Percentiles rank a stretch among this genome's conserved stretches.
Evolutionary conservation across 2,329 filamentous ascomycete species (phyloP).

Genomic region (Whalleya microplaca): DNA sequence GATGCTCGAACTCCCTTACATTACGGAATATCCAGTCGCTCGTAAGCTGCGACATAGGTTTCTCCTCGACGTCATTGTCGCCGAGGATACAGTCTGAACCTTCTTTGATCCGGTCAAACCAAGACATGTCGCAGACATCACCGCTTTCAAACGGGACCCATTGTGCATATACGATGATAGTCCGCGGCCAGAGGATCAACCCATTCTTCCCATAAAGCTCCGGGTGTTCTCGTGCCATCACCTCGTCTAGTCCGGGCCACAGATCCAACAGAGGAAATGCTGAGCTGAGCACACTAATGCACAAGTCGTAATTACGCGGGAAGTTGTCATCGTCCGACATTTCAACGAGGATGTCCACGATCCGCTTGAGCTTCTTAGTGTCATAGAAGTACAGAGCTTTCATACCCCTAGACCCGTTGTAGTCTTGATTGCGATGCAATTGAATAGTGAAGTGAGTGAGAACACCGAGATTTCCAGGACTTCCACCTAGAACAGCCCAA

Average conservation of each 20-base stretch:
- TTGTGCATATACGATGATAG: slow-evolving; percentile 52
- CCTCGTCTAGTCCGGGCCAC: slow-evolving; percentile 40
- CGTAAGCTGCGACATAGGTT: slow-evolving; percentile 50
- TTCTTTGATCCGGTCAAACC: slow-evolving; percentile 37
- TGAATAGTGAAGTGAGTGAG: slow-evolving; percentile 57
- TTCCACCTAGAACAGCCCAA: slow-evolving; percentile 61
- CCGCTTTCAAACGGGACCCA: slow-evolving; percentile 46
- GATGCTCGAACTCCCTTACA: slow-evolving; percentile 50
- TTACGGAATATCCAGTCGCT: slow-evolving; percentile 51
- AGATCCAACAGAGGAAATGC: slow-evolving; percentile 42
- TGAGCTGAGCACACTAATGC: slow-evolving; percentile 50
- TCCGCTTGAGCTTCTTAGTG: slow-evolving; percentile 40
- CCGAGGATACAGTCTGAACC: slow-evolving; percentile 46
- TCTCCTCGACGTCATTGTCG: slow-evolving; percentile 39
- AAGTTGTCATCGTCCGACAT: slow-evolving; percentile 49
- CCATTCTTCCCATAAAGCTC: slow-evolving; percentile 43
- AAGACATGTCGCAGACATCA: slow-evolving; percentile 41
- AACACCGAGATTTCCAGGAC: slow-evolving; percentile 61
- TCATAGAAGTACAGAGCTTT: slow-evolving; percentile 48
- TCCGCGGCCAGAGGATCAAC: slow-evolving; percentile 42
- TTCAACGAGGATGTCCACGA: slow-evolving; percentile 45
- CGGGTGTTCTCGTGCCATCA: slow-evolving; percentile 40
- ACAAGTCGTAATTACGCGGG: slow-evolving; percentile 51
- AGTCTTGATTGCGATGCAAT: slow-evolving; percentile 43
- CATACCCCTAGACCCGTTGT: slow-evolving; percentile 45